phyloP scores from a whole-genome alignment of 2,329 filamentous ascomycete genomes.

The Paramyrothecium sp. region DNA sequence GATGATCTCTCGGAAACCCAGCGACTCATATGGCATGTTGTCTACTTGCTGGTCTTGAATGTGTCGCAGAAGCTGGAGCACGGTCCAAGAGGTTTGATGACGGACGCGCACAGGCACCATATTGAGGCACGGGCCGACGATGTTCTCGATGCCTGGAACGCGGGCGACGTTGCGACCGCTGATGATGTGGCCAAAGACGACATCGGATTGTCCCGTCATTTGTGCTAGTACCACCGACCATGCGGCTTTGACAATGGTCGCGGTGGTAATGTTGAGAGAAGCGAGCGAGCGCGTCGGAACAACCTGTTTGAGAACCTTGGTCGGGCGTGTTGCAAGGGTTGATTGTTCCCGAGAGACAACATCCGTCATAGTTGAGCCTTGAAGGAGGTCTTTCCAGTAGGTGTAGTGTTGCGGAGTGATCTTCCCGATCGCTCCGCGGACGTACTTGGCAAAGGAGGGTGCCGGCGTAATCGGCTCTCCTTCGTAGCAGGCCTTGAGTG shows the following conservation, averaged over 20 bases:
- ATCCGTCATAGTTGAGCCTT: constrained; percentile 27
- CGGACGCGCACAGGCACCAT: constrained; percentile 38
- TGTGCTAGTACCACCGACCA: constrained; percentile 39
- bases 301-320: constrained; percentile 1
- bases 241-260: constrained; percentile 43
- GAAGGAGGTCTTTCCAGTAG: constrained; percentile 42
- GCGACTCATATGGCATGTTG: constrained; percentile 18
- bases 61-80: constrained; percentile 33
- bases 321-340: neutral
- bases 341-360: constrained; percentile 9
- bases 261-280: constrained; percentile 18
- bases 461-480: constrained; percentile 20
- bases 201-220: constrained; percentile 30
- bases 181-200: constrained; percentile 40
- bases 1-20: constrained; percentile 22
- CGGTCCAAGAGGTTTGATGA: constrained; percentile 27
- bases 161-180: constrained; percentile 33
- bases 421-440: constrained; percentile 3
- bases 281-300: constrained; percentile 10
- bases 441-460: constrained; percentile 27
- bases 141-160: constrained; percentile 29
- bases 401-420: constrained; percentile 19
- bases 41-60: constrained; percentile 39
- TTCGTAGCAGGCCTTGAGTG: constrained; percentile 34
- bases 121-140: constrained; percentile 39